These are phyloP conservation scores for Neoboletus subvelutipes DNA, from an alignment of 768 basidiomycete genomes.

Conservation along the genomic window DNA sequence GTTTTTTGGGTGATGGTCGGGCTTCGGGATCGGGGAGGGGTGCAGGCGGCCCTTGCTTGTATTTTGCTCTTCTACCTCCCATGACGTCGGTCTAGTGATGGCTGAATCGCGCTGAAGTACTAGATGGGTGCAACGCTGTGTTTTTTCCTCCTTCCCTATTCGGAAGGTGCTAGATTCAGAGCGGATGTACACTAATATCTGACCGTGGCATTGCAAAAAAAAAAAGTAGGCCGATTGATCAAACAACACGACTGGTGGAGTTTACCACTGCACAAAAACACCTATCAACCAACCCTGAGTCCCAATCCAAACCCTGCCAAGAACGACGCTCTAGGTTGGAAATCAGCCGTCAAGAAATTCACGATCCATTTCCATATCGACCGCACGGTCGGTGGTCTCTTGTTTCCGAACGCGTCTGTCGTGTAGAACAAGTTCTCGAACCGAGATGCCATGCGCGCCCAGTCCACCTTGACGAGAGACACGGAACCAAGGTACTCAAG, in stretches of 20 bases:
- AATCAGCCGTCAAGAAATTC: slow-evolving; percentile 88
- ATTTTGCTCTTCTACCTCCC: slow-evolving; percentile 85
- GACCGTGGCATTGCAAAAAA: not conserved
- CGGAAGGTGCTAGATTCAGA: slow-evolving; percentile 14
- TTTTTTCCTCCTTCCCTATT: slow-evolving; percentile 28
- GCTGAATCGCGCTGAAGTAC: not conserved
- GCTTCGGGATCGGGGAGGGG: slow-evolving; percentile 45
- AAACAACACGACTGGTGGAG: not conserved
- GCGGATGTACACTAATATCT: not conserved
- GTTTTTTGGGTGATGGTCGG: slow-evolving; percentile 48
- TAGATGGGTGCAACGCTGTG: not conserved
- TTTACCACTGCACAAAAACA: not conserved
- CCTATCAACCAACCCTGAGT: slow-evolving; percentile 67
- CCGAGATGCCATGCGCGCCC: slow-evolving; percentile 58
- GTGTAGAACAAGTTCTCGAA: slow-evolving; percentile 79
- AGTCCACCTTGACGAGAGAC: slow-evolving; percentile 77
- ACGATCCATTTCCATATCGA: slow-evolving; percentile 67
- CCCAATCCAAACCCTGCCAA: slow-evolving; percentile 81
- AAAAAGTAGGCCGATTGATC: not conserved
- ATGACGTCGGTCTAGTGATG: slow-evolving; percentile 38
- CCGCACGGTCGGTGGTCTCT: slow-evolving; percentile 59
- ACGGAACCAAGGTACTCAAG: slow-evolving; percentile 77
- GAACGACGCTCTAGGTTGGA: slow-evolving; percentile 89
- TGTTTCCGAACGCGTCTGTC: slow-evolving; percentile 52
- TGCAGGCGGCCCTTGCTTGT: slow-evolving; percentile 75